These are phyloP conservation scores for Brettanomyces naardenensis DNA, from an alignment of 805 yeast species.

Conservation along the genomic window DNA sequence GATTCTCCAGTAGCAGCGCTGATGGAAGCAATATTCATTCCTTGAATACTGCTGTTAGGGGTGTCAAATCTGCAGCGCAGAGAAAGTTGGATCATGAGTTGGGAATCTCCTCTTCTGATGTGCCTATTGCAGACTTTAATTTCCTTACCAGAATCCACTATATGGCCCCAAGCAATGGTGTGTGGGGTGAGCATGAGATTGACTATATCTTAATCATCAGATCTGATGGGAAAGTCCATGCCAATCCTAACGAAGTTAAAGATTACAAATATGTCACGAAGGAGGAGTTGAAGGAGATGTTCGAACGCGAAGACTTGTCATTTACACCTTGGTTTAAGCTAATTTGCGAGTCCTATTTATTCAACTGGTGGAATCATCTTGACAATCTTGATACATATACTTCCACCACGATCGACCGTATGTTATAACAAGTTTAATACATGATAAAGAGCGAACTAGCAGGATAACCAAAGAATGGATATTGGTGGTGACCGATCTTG, in stretches of 20 bases:
- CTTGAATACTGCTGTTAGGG: constrained; percentile 56
- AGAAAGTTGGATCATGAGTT: constrained; percentile 90
- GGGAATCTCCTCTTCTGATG: constrained; percentile 58
- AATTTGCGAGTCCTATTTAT: constrained; percentile 84
- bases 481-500: no score
- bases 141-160: constrained; percentile 93
- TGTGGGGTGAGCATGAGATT: constrained; percentile 97
- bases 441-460: no score
- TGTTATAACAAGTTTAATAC: no score
- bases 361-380: constrained; percentile 87
- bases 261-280: constrained; percentile 70
- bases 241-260: constrained; percentile 79
- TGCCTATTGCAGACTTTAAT: constrained; percentile 60
- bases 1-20: constrained; percentile 25
- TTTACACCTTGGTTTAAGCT: constrained; percentile 99
- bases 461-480: no score
- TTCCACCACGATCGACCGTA: constrained; percentile 40
- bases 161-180: constrained; percentile 70
- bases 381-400: constrained; percentile 42
- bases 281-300: constrained; percentile 66
- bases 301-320: constrained; percentile 47
- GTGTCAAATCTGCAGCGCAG: constrained; percentile 83
- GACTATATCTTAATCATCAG: constrained; percentile 84
- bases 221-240: constrained; percentile 38
- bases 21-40: constrained; percentile 10